A percentile compares a stretch with the other conserved stretches of the same genome.
Conservation (phyloP, 2,329 filamentous ascomycete genomes). For the Phaeosphaeriaceae sp. region DNA sequence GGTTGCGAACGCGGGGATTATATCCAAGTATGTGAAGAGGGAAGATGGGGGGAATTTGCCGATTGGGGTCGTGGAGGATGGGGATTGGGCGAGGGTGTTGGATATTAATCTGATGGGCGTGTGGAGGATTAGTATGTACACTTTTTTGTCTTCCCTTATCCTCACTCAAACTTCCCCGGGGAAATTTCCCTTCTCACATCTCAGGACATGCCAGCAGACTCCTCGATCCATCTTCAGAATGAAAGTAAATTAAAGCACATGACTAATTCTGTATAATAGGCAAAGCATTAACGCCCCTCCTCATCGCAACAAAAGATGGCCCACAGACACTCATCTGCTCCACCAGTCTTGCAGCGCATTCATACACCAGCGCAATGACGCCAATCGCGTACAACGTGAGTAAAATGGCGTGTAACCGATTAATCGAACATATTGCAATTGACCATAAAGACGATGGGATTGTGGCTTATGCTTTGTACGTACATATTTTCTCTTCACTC, state of each 20-base stretch:
- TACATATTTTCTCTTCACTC: too few relatives aligned
- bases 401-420: slow-evolving; percentile 22
- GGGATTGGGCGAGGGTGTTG: slow-evolving; percentile 27
- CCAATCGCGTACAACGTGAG: slow-evolving; percentile 29
- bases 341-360: slow-evolving; percentile 21
- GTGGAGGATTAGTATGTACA: slow-evolving; percentile 16
- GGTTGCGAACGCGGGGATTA: slow-evolving; percentile 30
- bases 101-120: slow-evolving; percentile 28
- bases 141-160: background rate
- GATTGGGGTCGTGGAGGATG: slow-evolving; percentile 21
- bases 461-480: slow-evolving; percentile 16
- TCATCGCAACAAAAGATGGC: slow-evolving; percentile 10
- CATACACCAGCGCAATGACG: slow-evolving; percentile 7
- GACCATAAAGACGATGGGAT: slow-evolving; percentile 44
- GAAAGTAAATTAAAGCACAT: too few relatives aligned
- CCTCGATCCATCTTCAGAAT: too few relatives aligned
- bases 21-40: slow-evolving; percentile 17
- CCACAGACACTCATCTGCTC: slow-evolving; percentile 21
- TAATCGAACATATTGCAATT: slow-evolving; percentile 29
- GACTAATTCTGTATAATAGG: slow-evolving; percentile 1
- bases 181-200: too few relatives aligned
- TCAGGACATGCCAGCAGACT: too few relatives aligned
- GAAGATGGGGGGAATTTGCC: slow-evolving; percentile 16
- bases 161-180: too few relatives aligned
- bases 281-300: slow-evolving; percentile 25